Conservation (phyloP, 306 rosid species). For the apple (Malus domestica) region DNA sequence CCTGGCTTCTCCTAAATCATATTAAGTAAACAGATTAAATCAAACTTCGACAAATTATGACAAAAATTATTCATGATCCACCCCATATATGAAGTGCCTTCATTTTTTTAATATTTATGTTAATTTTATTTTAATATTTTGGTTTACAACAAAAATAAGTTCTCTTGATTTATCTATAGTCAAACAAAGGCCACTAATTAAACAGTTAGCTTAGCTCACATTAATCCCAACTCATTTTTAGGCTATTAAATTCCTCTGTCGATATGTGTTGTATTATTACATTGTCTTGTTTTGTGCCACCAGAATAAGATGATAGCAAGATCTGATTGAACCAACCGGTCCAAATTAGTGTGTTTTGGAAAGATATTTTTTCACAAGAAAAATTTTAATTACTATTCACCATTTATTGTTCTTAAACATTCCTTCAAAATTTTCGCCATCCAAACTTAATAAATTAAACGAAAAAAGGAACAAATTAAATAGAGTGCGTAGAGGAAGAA, state of each 20-base stretch:
- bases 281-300: not conserved
- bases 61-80: not conserved
- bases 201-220: not conserved
- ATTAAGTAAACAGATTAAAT: not conserved
- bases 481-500: not conserved
- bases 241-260: not conserved
- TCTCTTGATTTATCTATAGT: not conserved
- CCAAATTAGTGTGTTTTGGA: not conserved
- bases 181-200: not conserved
- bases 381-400: not conserved
- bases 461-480: not conserved
- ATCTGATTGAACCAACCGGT: not conserved
- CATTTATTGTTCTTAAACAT: too few relatives aligned
- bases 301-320: not conserved
- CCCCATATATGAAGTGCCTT: not conserved
- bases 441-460: too few relatives aligned
- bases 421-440: not conserved
- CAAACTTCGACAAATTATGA: not conserved
- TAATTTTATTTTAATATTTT: too few relatives aligned
- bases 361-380: not conserved
- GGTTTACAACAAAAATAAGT: not conserved
- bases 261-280: too few relatives aligned
- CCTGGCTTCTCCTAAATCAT: not conserved
- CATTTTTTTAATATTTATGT: not conserved
- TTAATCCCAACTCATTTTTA: not conserved